Percentiles rank a stretch among this genome's conserved stretches.
These are phyloP conservation scores for Cryptosporidium tyzzeri DNA, from an alignment of 169 alveolate genomes.

Conservation along the genomic window DNA sequence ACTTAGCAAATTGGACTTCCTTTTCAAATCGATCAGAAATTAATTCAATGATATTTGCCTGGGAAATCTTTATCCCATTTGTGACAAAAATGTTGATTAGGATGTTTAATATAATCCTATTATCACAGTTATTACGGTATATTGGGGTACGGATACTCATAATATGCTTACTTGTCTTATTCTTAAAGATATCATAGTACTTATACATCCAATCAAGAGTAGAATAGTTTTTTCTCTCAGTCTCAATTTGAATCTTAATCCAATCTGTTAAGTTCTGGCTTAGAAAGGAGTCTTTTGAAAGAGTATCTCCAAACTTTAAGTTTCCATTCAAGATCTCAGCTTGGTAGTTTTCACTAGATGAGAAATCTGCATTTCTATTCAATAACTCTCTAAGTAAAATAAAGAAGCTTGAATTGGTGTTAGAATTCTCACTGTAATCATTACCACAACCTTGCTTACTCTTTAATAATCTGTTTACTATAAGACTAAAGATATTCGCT, in stretches of 20 bases:
- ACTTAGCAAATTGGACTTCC: neutral
- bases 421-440: neutral
- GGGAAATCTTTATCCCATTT: constrained; percentile 54
- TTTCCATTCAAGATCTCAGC: neutral
- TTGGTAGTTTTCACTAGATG: neutral
- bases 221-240: constrained; percentile 18
- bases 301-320: neutral
- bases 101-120: constrained; percentile 32
- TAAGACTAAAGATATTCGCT: constrained; percentile 17
- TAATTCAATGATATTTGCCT: constrained; percentile 1
- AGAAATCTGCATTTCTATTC: constrained; percentile 5
- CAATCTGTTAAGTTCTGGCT: constrained; percentile 20
- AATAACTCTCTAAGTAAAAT: constrained; percentile 12
- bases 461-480: constrained; percentile 33
- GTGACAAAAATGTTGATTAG: constrained; percentile 34
- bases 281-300: neutral
- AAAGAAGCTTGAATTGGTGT: constrained; percentile 5
- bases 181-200: constrained; percentile 22
- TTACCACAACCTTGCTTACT: neutral
- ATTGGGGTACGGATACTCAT: neutral
- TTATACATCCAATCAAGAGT: constrained; percentile 31
- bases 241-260: constrained; percentile 11
- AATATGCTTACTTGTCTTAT: neutral
- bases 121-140: constrained; percentile 20
- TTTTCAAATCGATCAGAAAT: constrained; percentile 17